phyloP scores from a whole-genome alignment of 352 stramenopile genomes.

The Globisporangium mamillatum region DNA sequence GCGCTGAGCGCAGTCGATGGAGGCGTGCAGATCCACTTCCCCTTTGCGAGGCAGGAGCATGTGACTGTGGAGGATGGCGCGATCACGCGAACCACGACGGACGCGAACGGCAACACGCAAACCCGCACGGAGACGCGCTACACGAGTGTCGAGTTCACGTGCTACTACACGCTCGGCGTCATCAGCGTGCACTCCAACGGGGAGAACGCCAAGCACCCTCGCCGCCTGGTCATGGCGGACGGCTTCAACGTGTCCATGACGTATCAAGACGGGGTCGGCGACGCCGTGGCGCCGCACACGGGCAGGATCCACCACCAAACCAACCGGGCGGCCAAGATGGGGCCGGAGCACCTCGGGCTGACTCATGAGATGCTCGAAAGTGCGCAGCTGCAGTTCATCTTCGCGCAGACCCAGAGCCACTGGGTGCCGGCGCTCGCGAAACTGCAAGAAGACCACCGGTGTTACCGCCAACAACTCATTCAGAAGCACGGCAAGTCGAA shows the following conservation, averaged over 20 bases:
- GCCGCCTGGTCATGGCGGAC: slow-evolving; percentile 24
- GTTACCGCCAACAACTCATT: slow-evolving; percentile 28
- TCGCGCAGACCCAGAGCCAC: slow-evolving; percentile 21
- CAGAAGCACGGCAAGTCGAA: slow-evolving; percentile 24
- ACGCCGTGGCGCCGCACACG: slow-evolving; percentile 30
- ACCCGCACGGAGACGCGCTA: slow-evolving; percentile 17
- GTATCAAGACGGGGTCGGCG: slow-evolving; percentile 34
- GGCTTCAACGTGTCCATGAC: slow-evolving; percentile 47
- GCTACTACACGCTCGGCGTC: slow-evolving; percentile 24
- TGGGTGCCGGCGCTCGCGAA: slow-evolving; percentile 19
- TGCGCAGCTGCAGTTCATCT: slow-evolving; percentile 22
- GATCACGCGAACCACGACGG: slow-evolving; percentile 19
- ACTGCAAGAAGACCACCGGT: slow-evolving; percentile 15
- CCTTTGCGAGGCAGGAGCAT: slow-evolving; percentile 32
- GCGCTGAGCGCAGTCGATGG: slow-evolving; percentile 19
- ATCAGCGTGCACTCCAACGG: slow-evolving; percentile 22
- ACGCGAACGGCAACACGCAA: slow-evolving; percentile 22
- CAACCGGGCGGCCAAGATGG: slow-evolving; percentile 30
- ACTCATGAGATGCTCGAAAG: slow-evolving; percentile 31
- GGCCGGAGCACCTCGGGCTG: slow-evolving; percentile 28
- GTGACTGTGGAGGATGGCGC: slow-evolving; percentile 32
- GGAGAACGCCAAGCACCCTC: slow-evolving; percentile 2
- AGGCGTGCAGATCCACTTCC: slow-evolving; percentile 23
- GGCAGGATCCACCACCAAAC: slow-evolving; percentile 27
- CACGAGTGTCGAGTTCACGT: slow-evolving; percentile 29